Evolutionary conservation across 2,329 filamentous ascomycete genomes (phyloP), one percentile per base, ranked within the genome.

Genomic region (Aspergillus felis): DNA sequence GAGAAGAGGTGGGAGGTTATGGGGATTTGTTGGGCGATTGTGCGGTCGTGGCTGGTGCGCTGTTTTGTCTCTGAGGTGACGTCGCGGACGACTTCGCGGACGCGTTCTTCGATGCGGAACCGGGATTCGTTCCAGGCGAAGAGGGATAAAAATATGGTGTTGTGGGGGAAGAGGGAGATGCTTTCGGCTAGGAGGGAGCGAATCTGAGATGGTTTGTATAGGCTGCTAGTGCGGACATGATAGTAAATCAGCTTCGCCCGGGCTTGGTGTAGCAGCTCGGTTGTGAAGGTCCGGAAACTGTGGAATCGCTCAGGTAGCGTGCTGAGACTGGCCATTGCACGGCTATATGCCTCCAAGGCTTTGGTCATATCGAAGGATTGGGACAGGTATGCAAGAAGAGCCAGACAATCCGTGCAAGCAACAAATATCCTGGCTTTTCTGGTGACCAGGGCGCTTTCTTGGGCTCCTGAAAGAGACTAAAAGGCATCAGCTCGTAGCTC

Each of bases 51-150:
- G 25, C 46, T 57, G 48, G 35, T 50, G 24, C 66, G 62, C 20
- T 60, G 65, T 42, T 66, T 62, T 7, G 68, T 66, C 17, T 52
- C 25, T 6, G 64, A 63, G 24, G 63, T 58, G n/a, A 69, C 59
- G 35, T 76, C 71, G 22, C 81, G 74, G 10, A 92, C 76, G 8
- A 90, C 74, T 5, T 82, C 79, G n/a, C 89, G 85, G 22, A 95
- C 84, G 20, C 90, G 88, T 64, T 95, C 90, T 60, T 91, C 84
- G 54, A 94, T 82, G 25, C 87, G 83, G 47, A 91, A 84, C 7
- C 87, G 84, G 1, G 85, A 80, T 68, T 93, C 87, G 60, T 90
- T 87, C 79, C 87, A 89, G n/a, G 86, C 82, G 61, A 88, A 88
- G 0, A 94, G 76, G 1, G 83, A 79, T 1, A 95, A 80, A 60